Evolutionary conservation across 1,139 yeast species (phyloP), one percentile per base, ranked within the genome.

Genomic region (Suhomyces choctaworum): DNA sequence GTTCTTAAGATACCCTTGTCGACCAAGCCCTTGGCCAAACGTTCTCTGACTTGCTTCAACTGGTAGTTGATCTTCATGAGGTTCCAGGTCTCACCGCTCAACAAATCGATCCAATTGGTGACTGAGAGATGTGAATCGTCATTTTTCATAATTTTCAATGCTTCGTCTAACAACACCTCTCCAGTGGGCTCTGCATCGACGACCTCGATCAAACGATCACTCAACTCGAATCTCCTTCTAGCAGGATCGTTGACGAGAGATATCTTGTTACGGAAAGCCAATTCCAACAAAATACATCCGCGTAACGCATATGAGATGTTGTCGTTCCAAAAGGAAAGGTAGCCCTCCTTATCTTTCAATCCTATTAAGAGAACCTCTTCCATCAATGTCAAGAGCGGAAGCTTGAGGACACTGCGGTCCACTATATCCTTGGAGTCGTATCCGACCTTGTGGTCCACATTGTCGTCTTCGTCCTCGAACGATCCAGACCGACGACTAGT

Each of bases 31-130:
- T 92, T 92, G 36, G 97, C 96, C 46, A 92, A 73, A 51, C 99
- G 76, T 63, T 92, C 99, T 54, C 98, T 79, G 4, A 94, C 99
- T 63, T 92, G 98, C 59, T 92, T 92, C 58, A 92, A 76, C 64
- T 92, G 99, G 64, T 90, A 92, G 54, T 84, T 85, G 51, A 92
- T 89, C 58, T 94, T 94, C 78, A 90, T 77, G 50, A 92, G 69
- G 62, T 92, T 92, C 99, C 99, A 92, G 3, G 98, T 94, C 60
- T 92, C 99, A 30, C 95, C 99, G 45, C 90, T 79, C 47, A 92
- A 75, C 42, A 90, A 75, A 60, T 94, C 97, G 48, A 94, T 87
- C 99, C 99, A 94, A 47, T 83, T 82, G 29, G 86, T 77, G 27
- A 92, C 94, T 24, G 90, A 78, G 54, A 89, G 73, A 52, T 85